Evolutionary conservation across 169 alveolate genomes (phyloP), one percentile per base, ranked within the genome.

Genomic region (Theileria parva): DNA sequence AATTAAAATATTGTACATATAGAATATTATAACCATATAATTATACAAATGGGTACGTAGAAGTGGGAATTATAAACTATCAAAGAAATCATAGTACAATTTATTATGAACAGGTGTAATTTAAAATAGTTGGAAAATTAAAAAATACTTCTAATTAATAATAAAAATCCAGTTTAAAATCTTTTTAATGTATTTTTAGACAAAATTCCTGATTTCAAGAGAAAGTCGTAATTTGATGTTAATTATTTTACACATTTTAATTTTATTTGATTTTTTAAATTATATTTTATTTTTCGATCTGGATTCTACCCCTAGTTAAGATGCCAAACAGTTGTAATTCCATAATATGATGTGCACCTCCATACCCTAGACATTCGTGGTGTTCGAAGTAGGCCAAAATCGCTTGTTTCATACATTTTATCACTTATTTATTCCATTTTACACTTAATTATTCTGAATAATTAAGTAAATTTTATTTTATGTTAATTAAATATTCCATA

Each of bases 341-440:
- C 7, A n/a, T 19, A 28, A 19, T 63, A 25, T 50, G 13, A 73
- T 57, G 80, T 73, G 80, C 80, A 73, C 80, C 80, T 73, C 71
- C 2, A 25, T 73, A 73, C 80, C 80, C 80, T 73, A 73, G 80
- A 73, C 80, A 73, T 19, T 69, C 17, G 77, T 63, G 71, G 71
- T 63, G 71, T 63, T 63, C 25, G 11, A 44, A 11, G 1, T 44
- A 7, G 53, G 12, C 17, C 2, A 44, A 44, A 44, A 44, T 44
- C 53, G 2, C 53, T 44, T 44, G 12, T 60, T 13, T 30, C 48
- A 60, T 30, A 30, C 13, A 60, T 60, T n/a, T 60, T 60, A 9
- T 13, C 68, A 4, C 48, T 60, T 60, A 8, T 60, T 30, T 32
- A 60, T 60, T 60, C 37, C n/a, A 60, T 60, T 30, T 60, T 60